These are phyloP conservation scores for Vitis cinerea DNA, from an alignment of 164 flowering plant species.

Conservation along the genomic window DNA sequence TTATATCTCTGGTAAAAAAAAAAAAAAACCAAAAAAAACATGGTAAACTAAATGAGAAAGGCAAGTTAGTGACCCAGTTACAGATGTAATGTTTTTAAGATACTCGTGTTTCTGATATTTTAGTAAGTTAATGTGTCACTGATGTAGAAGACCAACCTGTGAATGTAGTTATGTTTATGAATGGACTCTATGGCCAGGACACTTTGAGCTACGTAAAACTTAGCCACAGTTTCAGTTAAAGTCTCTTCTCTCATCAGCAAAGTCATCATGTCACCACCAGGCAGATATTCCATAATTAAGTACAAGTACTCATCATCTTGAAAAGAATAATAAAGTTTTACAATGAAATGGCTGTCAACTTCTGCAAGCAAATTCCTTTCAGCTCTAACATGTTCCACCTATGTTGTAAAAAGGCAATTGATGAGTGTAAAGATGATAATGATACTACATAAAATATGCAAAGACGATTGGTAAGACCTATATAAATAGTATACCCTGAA, in stretches of 20 bases:
- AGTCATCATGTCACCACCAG: slow-evolving; percentile 99
- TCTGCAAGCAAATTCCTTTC: slow-evolving; percentile 98
- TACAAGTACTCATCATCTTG: slow-evolving; percentile 93
- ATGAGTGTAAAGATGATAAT: neutral
- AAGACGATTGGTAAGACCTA: neutral
- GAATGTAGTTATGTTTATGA: slow-evolving; percentile 92
- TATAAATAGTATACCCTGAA: neutral
- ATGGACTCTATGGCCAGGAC: slow-evolving; percentile 93
- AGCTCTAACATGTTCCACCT: slow-evolving; percentile 98
- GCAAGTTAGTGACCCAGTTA: neutral
- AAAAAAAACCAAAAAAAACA: neutral
- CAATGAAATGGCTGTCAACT: slow-evolving; percentile 90
- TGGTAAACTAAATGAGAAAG: slow-evolving; percentile 3
- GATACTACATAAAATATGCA: slow-evolving; percentile 5
- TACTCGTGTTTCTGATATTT: neutral
- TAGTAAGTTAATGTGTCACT: neutral
- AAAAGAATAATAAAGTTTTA: slow-evolving; percentile 91
- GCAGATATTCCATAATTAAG: slow-evolving; percentile 94
- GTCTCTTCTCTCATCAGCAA: slow-evolving; percentile 95
- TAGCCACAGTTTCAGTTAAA: slow-evolving; percentile 86
- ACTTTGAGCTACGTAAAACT: slow-evolving; percentile 93
- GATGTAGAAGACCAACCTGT: slow-evolving; percentile 58
- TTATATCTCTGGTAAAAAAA: slow-evolving; percentile 67
- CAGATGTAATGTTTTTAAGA: neutral
- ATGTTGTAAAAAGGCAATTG: slow-evolving; percentile 2